A percentile compares a stretch with the other conserved stretches of the same genome.
These are phyloP conservation scores for Solanum sitiens DNA, from an alignment of 257 asterid genomes.

Conservation along the genomic window DNA sequence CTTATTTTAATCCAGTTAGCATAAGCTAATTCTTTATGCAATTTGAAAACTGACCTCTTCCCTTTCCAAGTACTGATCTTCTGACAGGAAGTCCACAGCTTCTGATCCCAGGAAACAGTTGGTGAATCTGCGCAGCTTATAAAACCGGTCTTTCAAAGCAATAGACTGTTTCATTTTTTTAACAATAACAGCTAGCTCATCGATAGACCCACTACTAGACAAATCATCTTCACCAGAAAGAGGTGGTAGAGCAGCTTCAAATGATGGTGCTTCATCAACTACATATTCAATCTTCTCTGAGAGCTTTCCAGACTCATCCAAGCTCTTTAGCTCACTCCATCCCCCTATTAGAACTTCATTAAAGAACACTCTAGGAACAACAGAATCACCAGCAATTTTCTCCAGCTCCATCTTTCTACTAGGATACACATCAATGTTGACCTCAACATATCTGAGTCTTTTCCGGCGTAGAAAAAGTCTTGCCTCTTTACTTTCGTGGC, in stretches of 20 bases:
- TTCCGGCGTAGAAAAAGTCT: constrained; percentile 49
- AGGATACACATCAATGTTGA: constrained; percentile 68
- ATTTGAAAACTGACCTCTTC: constrained; percentile 50
- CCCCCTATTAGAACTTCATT: constrained; percentile 80
- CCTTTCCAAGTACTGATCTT: constrained; percentile 85
- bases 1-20: not conserved
- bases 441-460: constrained; percentile 69
- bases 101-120: constrained; percentile 75
- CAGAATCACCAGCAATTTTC: constrained; percentile 58
- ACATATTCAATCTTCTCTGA: constrained; percentile 73
- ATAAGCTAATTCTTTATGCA: not conserved
- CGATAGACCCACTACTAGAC: constrained; percentile 61
- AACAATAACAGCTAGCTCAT: constrained; percentile 78
- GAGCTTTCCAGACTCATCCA: constrained; percentile 74
- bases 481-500: constrained; percentile 50
- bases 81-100: constrained; percentile 80
- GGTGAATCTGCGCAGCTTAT: constrained; percentile 61
- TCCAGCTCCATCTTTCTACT: constrained; percentile 68
- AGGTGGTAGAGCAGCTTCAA: constrained; percentile 87
- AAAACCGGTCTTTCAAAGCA: constrained; percentile 57
- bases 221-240: constrained; percentile 92
- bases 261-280: constrained; percentile 54
- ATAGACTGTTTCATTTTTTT: constrained; percentile 60
- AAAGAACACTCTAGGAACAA: constrained; percentile 69
- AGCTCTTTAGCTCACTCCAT: constrained; percentile 41